Base-by-base conservation (phyloP, 495 filamentous ascomycete species). In the Tuber calosporum region DNA sequence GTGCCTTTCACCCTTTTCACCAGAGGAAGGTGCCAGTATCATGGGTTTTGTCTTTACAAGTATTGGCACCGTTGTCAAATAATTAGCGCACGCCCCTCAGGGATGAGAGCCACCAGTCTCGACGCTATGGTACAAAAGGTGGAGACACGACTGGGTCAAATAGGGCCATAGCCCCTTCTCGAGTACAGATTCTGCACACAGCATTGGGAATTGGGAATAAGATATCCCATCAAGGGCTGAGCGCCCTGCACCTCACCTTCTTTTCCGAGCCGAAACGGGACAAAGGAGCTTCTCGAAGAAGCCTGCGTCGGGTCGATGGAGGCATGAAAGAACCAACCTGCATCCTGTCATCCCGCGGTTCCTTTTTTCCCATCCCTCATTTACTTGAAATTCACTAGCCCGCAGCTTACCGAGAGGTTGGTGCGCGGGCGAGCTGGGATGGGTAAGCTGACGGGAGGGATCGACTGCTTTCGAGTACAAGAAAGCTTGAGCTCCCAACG, bases 391-490 rank as follows among this genome's bases (percentile, higher is more conserved):
- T 62, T 62, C n/a, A 62, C 53, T 2, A 17, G n/a, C 45, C 45
- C 45, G 53, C 9, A 62, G 26, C 53, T 62, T 62, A 30, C 53
- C 53, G 17, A 0, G n/a, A 13, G 11, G 53, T 62, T 17, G 53
- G 26, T 62, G 53, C 53, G 26, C 53, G 53, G 53, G 11, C 53
- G 11, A 62, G 9, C 53, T n/a, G 53, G 53, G 26, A 62, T 62
- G 53, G 53, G 53, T 62, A 62, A 62, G 53, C 53, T 13, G 53
- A 30, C 53, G 26, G 53, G 53, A 62, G 9, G 53, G 53, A 30
- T 26, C 17, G 53, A 62, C 53, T 62, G n/a, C n/a, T n/a, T n/a
- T n/a, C n/a, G n/a, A n/a, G n/a, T n/a, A 62, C 53, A 62, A 62
- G 20, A 62, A 62, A 62, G 53, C 53, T 62, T 62, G 53, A 62